phyloP scores from a whole-genome alignment of 1,284 basidiomycete species.

The Sphaerobolus stellatus region DNA sequence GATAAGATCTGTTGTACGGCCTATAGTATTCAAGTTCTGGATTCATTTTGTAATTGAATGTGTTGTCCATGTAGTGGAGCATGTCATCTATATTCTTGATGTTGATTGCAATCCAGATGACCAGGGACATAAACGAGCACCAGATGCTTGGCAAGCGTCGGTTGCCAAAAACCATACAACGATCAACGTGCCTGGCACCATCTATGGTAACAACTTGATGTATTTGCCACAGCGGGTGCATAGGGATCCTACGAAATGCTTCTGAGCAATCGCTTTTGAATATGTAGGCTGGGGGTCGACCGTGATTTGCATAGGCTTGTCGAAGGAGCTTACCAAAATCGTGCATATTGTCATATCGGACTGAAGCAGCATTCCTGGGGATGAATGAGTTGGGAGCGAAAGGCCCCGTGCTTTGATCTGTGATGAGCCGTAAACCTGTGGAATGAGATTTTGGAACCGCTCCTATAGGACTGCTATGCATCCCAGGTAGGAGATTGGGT shows the following conservation, averaged over 20 bases:
- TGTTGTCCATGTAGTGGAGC: constrained; percentile 7
- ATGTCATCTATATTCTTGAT: background rate
- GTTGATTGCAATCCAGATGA: background rate
- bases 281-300: constrained; percentile 18
- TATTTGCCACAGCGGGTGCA: constrained; percentile 5
- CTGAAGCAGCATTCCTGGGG: background rate
- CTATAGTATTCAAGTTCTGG: background rate
- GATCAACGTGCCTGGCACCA: constrained; percentile 1
- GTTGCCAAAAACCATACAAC: background rate
- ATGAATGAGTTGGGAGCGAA: constrained; percentile 15
- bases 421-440: constrained; percentile 17
- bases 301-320: background rate
- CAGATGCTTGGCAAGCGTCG: background rate
- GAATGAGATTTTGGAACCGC: constrained; percentile 21
- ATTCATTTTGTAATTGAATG: background rate
- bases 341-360: constrained; percentile 15
- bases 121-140: background rate
- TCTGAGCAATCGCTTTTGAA: constrained; percentile 41
- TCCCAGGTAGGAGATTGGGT: constrained; percentile 16
- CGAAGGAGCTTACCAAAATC: constrained; percentile 5
- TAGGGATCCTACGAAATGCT: constrained; percentile 30
- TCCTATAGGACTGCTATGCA: no score
- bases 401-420: constrained; percentile 16
- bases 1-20: constrained; percentile 2
- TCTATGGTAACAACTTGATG: constrained; percentile 3